Percentiles rank a stretch among this genome's conserved stretches.
These are phyloP conservation scores for Alisma plantagoaquatica DNA, from an alignment of 106 monocot species.

Conservation along the genomic window DNA sequence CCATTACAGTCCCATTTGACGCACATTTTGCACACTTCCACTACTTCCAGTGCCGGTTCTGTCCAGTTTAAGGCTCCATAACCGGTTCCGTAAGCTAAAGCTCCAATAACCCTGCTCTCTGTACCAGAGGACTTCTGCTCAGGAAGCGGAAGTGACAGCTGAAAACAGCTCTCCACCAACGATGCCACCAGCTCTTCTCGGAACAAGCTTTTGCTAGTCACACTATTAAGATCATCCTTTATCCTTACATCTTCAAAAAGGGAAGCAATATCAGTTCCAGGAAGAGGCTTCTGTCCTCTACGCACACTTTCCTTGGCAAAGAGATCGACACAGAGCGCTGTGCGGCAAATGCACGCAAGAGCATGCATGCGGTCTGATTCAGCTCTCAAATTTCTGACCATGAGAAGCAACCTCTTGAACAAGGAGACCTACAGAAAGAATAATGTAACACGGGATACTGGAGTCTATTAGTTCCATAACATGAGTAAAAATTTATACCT, in stretches of 20 bases:
- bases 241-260: slow-evolving; percentile 90
- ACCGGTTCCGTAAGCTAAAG: slow-evolving; percentile 95
- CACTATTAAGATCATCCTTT: slow-evolving; percentile 83
- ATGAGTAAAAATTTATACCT: neutral
- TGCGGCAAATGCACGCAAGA: slow-evolving; percentile 93
- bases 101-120: slow-evolving; percentile 97
- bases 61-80: slow-evolving; percentile 99
- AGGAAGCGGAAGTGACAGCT: slow-evolving; percentile 89
- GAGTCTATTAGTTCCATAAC: neutral
- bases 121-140: slow-evolving; percentile 91
- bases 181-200: slow-evolving; percentile 96
- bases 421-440: slow-evolving; percentile 59
- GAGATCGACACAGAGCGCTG: slow-evolving; percentile 98
- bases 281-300: slow-evolving; percentile 91
- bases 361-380: slow-evolving; percentile 99
- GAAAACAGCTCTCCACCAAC: slow-evolving; percentile 97
- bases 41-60: slow-evolving; percentile 87
- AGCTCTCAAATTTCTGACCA: slow-evolving; percentile 96
- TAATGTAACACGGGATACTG: neutral
- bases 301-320: slow-evolving; percentile 99
- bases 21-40: slow-evolving; percentile 95
- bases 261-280: slow-evolving; percentile 96
- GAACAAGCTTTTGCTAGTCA: slow-evolving; percentile 91
- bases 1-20: slow-evolving; percentile 98
- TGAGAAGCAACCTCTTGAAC: slow-evolving; percentile 90